phyloP scores from a whole-genome alignment of 257 asterid genomes.

The Phtheirospermum japonicum region DNA sequence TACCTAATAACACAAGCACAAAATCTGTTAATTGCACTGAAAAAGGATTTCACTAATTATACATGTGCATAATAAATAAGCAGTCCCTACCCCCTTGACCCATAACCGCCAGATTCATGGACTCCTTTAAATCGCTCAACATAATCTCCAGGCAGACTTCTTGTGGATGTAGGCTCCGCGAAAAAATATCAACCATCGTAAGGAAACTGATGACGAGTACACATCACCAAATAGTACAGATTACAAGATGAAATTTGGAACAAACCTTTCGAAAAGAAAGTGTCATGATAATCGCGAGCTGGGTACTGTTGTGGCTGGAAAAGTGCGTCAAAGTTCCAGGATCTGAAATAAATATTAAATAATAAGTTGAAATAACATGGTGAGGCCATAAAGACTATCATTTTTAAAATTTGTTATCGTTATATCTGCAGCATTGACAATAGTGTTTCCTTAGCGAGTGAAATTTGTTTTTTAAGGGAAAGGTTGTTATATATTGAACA shows the following conservation, averaged over 20 bases:
- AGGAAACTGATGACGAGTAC: slow-evolving; percentile 20
- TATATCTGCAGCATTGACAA: no score
- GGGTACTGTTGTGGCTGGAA: slow-evolving; percentile 99
- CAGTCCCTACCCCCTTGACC: slow-evolving; percentile 80
- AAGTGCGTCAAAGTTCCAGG: slow-evolving; percentile 98
- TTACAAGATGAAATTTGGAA: slow-evolving; percentile 21
- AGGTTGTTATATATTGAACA: no score
- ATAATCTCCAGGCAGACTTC: slow-evolving; percentile 81
- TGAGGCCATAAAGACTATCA: no score
- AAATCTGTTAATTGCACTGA: slow-evolving; percentile 15
- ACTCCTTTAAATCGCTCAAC: slow-evolving; percentile 80
- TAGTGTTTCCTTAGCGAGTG: no score
- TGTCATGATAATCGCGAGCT: slow-evolving; percentile 98
- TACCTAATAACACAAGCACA: slow-evolving; percentile 44
- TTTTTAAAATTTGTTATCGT: no score
- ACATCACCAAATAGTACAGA: slow-evolving; percentile 17
- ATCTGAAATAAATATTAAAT: no score
- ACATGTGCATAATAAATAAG: slow-evolving; percentile 17
- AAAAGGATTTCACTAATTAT: slow-evolving; percentile 9
- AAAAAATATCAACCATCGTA: slow-evolving; percentile 19
- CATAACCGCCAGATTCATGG: slow-evolving; percentile 93
- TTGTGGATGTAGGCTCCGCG: slow-evolving; percentile 82
- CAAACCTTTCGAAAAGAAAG: slow-evolving; percentile 88
- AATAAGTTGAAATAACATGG: no score
- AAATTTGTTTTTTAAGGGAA: no score